Percentiles rank a stretch among this genome's conserved stretches.
phyloP scores from a whole-genome alignment of 106 monocot genomes.

The Acorus calamus region DNA sequence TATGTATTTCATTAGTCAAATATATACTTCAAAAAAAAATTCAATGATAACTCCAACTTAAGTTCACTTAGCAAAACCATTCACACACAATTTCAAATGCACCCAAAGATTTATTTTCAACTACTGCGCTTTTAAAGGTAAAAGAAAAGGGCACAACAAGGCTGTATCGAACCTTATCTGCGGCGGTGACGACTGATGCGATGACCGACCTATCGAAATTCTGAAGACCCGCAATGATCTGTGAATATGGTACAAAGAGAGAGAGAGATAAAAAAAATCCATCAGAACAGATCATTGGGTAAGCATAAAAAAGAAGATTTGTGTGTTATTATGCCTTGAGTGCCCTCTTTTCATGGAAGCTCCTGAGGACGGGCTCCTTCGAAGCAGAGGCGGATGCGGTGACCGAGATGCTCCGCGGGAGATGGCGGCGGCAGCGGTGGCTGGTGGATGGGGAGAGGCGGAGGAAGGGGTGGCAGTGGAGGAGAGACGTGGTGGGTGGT shows the following conservation, averaged over 20 bases:
- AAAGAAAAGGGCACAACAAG: background rate
- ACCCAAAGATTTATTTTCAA: no score
- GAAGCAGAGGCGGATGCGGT: conserved; percentile 11
- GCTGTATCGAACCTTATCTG: conserved; percentile 56
- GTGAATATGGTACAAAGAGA: conserved; percentile 3
- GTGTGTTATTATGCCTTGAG: conserved; percentile 18
- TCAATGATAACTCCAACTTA: no score
- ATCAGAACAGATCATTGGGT: background rate
- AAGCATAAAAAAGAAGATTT: background rate
- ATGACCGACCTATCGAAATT: conserved; percentile 74
- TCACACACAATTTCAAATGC: no score
- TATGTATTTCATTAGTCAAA: no score
- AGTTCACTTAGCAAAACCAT: no score
- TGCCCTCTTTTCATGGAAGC: conserved; percentile 29
- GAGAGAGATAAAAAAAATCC: background rate
- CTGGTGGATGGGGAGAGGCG: background rate
- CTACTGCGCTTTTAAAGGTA: background rate
- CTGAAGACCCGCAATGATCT: conserved; percentile 85
- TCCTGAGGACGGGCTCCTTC: conserved; percentile 32
- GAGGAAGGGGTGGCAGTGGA: background rate
- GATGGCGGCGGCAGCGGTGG: background rate
- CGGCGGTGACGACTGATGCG: conserved; percentile 71
- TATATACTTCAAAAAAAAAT: no score
- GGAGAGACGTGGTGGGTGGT: background rate
- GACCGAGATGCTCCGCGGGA: no score